A percentile compares a stretch with the other conserved stretches of the same genome.
Evolutionary conservation across 2,329 filamentous ascomycete species (phyloP).

Genomic region (Colletotrichum kahawae): DNA sequence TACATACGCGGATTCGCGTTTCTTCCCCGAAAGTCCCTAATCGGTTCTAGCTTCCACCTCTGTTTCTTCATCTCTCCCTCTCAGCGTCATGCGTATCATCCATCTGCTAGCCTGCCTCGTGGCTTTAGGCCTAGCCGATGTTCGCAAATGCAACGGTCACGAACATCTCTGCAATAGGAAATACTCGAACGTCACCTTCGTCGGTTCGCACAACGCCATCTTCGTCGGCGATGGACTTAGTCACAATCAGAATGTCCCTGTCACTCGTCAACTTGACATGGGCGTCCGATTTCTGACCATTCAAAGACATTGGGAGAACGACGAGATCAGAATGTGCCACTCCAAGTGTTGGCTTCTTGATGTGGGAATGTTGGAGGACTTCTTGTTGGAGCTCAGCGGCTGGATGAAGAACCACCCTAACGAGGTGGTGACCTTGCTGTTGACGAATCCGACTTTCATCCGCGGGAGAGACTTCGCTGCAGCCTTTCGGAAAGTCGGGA

Average conservation of each 20-base stretch:
- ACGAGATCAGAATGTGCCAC: background rate
- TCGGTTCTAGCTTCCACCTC: background rate
- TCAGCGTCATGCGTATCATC: background rate
- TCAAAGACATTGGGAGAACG: background rate
- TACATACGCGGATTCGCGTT: background rate
- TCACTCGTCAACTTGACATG: background rate
- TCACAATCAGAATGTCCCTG: background rate
- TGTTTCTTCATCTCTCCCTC: background rate
- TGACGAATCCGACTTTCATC: background rate
- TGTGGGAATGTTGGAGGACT: background rate
- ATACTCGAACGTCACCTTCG: background rate
- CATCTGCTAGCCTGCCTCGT: background rate
- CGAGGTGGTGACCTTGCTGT: background rate
- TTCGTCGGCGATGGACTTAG: background rate
- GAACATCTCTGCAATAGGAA: background rate
- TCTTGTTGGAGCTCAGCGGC: background rate
- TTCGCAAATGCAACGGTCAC: background rate
- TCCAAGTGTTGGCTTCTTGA: background rate
- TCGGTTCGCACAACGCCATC: background rate
- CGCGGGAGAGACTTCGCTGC: background rate
- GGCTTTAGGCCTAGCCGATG: background rate
- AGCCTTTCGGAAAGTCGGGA: background rate
- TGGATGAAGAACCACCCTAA: background rate
- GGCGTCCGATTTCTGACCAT: background rate
- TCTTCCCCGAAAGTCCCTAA: accelerated